These are phyloP conservation scores for Scheffersomyces stipitis DNA, from an alignment of 805 yeast species.

Conservation along the genomic window DNA sequence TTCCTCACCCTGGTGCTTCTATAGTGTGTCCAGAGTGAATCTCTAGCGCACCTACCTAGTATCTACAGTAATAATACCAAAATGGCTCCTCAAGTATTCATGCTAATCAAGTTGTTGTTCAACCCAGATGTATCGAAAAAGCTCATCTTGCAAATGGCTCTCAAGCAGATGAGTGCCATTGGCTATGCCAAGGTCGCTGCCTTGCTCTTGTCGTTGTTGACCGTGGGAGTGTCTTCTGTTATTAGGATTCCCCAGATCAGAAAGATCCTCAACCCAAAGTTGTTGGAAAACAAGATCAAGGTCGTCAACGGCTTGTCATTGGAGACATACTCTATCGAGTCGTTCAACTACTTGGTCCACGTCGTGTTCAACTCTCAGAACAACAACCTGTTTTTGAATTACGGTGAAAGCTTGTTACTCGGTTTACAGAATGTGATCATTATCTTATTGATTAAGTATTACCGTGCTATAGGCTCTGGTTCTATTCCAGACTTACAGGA, in stretches of 20 bases:
- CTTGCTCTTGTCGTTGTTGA: conserved; percentile 28
- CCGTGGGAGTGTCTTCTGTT: conserved; percentile 38
- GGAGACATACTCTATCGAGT: conserved; percentile 36
- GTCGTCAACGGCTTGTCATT: conserved; percentile 40
- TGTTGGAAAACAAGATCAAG: conserved; percentile 20
- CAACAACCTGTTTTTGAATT: conserved; percentile 33
- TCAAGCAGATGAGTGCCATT: conserved; percentile 30
- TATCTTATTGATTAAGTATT: conserved; percentile 35
- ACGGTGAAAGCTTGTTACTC: conserved; percentile 40
- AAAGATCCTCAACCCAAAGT: conserved; percentile 30
- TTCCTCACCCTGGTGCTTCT: no score
- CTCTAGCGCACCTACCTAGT: no score
- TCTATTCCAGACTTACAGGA: conserved; percentile 3
- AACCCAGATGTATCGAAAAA: conserved; percentile 42
- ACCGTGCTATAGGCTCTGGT: conserved; percentile 12
- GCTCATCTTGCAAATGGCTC: conserved; percentile 37
- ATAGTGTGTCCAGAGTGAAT: no score
- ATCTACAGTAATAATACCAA: no score
- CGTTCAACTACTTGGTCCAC: conserved; percentile 36
- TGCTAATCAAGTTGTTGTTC: conserved; percentile 31
- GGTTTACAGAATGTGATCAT: conserved; percentile 41
- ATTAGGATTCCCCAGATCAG: conserved; percentile 42
- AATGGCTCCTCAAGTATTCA: conserved; percentile 14
- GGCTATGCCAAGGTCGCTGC: conserved; percentile 36
- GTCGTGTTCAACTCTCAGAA: conserved; percentile 38